Evolutionary conservation across 495 filamentous ascomycete species (phyloP).

Genomic region (Platismatia glauca): DNA sequence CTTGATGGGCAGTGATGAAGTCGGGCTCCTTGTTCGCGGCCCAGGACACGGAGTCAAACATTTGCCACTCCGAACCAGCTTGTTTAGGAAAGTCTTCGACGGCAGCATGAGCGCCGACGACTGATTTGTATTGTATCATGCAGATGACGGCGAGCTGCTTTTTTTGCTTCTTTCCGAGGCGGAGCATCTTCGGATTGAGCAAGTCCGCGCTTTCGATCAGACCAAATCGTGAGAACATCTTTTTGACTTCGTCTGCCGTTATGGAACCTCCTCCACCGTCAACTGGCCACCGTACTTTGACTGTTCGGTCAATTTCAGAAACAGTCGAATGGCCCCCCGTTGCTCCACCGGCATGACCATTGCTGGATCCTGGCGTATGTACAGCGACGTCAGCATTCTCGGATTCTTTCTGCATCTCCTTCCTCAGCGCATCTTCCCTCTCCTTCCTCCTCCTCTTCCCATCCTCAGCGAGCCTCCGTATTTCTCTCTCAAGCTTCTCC

Average conservation of each 20-base stretch:
- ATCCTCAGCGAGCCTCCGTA: conserved; percentile 56
- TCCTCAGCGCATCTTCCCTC: conserved; percentile 41
- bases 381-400: conserved; percentile 30
- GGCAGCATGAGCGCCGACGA: conserved; percentile 52
- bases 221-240: conserved; percentile 46
- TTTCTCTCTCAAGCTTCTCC: conserved; percentile 49
- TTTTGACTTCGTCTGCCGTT: conserved; percentile 36
- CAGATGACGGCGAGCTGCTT: conserved; percentile 47
- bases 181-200: conserved; percentile 47
- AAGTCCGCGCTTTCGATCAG: conserved; percentile 46
- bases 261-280: conserved; percentile 38
- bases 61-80: conserved; percentile 35
- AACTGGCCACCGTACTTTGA: conserved; percentile 52
- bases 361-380: conserved; percentile 3
- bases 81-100: conserved; percentile 46
- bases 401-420: conserved; percentile 30
- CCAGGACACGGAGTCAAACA: conserved; percentile 50
- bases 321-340: conserved; percentile 25
- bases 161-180: conserved; percentile 42
- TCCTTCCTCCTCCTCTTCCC: conserved; percentile 45
- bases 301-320: conserved; percentile 47
- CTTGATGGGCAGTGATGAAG: conserved; percentile 25
- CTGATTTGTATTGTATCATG: conserved; percentile 48
- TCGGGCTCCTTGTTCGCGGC: conserved; percentile 45
- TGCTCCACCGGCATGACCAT: background rate